These are phyloP conservation scores for Sphaerosporella brunnea DNA, from an alignment of 495 filamentous ascomycete genomes.

Conservation along the genomic window DNA sequence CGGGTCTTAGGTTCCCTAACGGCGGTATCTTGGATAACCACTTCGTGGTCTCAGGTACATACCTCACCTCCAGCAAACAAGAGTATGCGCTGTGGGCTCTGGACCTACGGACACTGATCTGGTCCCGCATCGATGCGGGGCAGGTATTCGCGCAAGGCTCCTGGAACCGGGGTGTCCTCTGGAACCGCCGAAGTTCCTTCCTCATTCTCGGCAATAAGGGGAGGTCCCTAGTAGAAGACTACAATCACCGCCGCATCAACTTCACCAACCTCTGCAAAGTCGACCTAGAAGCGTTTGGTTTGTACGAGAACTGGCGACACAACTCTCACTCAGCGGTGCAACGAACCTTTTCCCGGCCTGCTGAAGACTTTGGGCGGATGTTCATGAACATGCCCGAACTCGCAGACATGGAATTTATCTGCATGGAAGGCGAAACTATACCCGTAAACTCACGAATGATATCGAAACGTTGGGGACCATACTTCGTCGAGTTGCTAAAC, in stretches of 20 bases:
- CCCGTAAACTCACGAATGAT: constrained; percentile 83
- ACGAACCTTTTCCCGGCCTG: constrained; percentile 40
- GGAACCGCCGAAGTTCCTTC: constrained; percentile 82
- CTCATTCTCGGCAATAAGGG: constrained; percentile 88
- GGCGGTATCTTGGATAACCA: constrained; percentile 85
- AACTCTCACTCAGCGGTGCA: constrained; percentile 20
- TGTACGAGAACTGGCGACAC: constrained; percentile 72
- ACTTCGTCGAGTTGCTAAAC: constrained; percentile 70
- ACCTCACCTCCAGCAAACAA: constrained; percentile 90
- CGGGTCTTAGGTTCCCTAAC: constrained; percentile 85
- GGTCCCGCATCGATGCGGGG: constrained; percentile 88
- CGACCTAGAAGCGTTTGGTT: constrained; percentile 86
- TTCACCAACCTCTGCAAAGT: constrained; percentile 93
- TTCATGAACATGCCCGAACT: constrained; percentile 64
- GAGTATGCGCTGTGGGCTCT: constrained; percentile 96
- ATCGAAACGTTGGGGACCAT: constrained; percentile 78
- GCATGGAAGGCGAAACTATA: constrained; percentile 74
- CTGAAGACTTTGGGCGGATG: constrained; percentile 69
- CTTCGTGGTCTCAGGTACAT: constrained; percentile 92
- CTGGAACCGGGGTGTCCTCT: constrained; percentile 89
- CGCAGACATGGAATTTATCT: constrained; percentile 92
- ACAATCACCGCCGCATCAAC: constrained; percentile 93
- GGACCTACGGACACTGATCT: constrained; percentile 68
- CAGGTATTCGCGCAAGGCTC: constrained; percentile 86
- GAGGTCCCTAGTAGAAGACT: constrained; percentile 88